These are phyloP conservation scores for Penicillium cinerascens DNA, from an alignment of 495 filamentous ascomycete species.

Conservation along the genomic window DNA sequence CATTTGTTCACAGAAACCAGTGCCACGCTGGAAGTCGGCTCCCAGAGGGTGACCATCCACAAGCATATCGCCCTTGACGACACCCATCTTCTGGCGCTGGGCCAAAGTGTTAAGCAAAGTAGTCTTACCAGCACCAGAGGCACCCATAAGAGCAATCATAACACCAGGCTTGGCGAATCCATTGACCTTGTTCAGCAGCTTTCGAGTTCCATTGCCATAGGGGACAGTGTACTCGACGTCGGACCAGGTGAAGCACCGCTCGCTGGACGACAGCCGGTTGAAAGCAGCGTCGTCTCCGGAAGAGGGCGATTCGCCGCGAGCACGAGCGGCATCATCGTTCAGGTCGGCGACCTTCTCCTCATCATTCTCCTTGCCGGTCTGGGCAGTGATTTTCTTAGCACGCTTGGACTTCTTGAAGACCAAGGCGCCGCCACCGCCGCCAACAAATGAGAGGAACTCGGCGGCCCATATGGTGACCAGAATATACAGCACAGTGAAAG, in stretches of 20 bases:
- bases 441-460: slow-evolving; percentile 51
- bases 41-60: slow-evolving; percentile 71
- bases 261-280: slow-evolving; percentile 54
- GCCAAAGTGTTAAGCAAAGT: slow-evolving; percentile 72
- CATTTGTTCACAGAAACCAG: slow-evolving; percentile 85
- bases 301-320: slow-evolving; percentile 42
- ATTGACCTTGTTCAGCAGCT: slow-evolving; percentile 67
- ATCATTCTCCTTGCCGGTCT: slow-evolving; percentile 37
- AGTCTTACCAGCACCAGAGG: slow-evolving; percentile 80
- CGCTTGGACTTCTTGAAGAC: slow-evolving; percentile 66
- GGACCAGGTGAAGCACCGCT: slow-evolving; percentile 72
- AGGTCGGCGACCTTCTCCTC: slow-evolving; percentile 42
- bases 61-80: slow-evolving; percentile 69
- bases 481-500: slow-evolving; percentile 66
- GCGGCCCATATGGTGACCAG: slow-evolving; percentile 60
- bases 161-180: slow-evolving; percentile 79
- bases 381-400: slow-evolving; percentile 49
- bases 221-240: slow-evolving; percentile 71
- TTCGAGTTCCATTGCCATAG: slow-evolving; percentile 63
- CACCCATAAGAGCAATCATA: slow-evolving; percentile 80
- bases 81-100: slow-evolving; percentile 70
- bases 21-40: slow-evolving; percentile 71
- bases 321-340: slow-evolving; percentile 37
- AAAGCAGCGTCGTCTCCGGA: slow-evolving; percentile 42
- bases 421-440: slow-evolving; percentile 55